Evolutionary conservation across 1,284 basidiomycete species (phyloP).

Genomic region (Ganoderma sp.): DNA sequence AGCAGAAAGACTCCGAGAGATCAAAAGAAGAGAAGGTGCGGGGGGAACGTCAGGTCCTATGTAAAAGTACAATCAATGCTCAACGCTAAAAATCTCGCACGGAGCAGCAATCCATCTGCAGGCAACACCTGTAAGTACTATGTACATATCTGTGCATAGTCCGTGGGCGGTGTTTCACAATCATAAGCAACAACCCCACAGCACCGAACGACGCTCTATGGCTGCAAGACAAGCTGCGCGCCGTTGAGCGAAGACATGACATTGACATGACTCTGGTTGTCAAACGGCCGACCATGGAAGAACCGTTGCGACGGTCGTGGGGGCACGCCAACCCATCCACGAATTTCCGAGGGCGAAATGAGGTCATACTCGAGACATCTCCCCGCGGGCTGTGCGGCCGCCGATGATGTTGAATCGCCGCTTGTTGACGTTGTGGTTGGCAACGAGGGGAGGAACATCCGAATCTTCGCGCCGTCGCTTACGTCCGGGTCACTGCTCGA

Average conservation of each 20-base stretch:
- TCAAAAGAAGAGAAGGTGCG: neutral
- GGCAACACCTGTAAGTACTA: neutral
- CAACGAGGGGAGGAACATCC: constrained; percentile 23
- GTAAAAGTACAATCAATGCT: constrained; percentile 18
- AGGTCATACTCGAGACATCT: constrained; percentile 32
- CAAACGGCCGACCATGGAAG: neutral
- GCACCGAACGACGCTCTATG: constrained; percentile 12
- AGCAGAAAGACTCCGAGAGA: neutral
- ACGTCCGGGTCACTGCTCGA: neutral
- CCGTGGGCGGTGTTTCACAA: neutral
- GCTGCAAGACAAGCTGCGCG: constrained; percentile 30
- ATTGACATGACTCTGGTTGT: constrained; percentile 24
- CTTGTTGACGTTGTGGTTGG: neutral
- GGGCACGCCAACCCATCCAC: constrained; percentile 28
- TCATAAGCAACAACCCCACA: neutral
- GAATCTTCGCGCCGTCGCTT: constrained; percentile 13
- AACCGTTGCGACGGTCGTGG: constrained; percentile 20
- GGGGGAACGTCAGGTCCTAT: constrained; percentile 3
- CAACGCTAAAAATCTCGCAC: constrained; percentile 7
- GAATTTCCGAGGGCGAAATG: constrained; percentile 30
- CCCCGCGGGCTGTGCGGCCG: constrained; percentile 12
- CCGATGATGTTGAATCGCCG: constrained; percentile 2
- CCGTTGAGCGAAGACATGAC: constrained; percentile 29
- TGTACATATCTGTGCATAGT: neutral
- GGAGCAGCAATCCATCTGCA: constrained; percentile 9